Base-by-base conservation (phyloP, 2,329 filamentous ascomycete species). In the Fusarium vanettenii region DNA sequence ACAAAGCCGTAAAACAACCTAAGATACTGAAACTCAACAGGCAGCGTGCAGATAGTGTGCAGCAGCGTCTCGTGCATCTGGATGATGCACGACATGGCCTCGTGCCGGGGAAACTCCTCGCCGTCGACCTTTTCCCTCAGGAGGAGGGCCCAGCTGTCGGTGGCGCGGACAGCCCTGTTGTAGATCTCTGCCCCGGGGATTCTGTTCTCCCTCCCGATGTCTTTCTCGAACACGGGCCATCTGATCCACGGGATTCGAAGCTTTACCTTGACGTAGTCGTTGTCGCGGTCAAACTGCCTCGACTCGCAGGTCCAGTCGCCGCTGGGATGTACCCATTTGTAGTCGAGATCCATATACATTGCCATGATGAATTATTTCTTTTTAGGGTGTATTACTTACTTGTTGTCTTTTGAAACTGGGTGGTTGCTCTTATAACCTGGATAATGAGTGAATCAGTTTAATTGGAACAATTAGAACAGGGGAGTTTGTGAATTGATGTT, bases 1-100 rank as follows among this genome's bases (percentile, higher is more conserved):
- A 45, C 60, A 33, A 71, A 71, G 0, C 63, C 73, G 31, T 73
- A 75, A 14, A 75, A 75, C 20, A 73, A 7, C 39, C 52, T 68
- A 13, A 62, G 27, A 18, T 75, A 56, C 22, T 60, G 35, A 35
- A 65, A 66, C 1, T 48, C 63, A 4, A 41, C 18, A 0, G n/a
- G 18, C 4, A 75, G n/a, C 14, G 52, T 56, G 52, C 57, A 60
- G 9, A 75, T 33, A 5, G 60, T 68, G 10, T 70, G 37, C 35
- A 52, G 63, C 9, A 75, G 60, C 9, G 71, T 64, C 22, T 67
- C 64, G 9, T 75, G 64, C 60, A 73, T 50, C 4, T 67, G 41
- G 6, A 75, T 35, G 1, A 71, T 66, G 16, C 73, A 66, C 8
- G 61, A 60, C 1, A 66, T 11, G 5, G 31, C 39, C 73, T 71